Percentiles rank a stretch among this genome's conserved stretches.
These are phyloP conservation scores for Fusarium phyllophilum DNA, from an alignment of 2,329 filamentous ascomycete genomes.

Conservation along the genomic window DNA sequence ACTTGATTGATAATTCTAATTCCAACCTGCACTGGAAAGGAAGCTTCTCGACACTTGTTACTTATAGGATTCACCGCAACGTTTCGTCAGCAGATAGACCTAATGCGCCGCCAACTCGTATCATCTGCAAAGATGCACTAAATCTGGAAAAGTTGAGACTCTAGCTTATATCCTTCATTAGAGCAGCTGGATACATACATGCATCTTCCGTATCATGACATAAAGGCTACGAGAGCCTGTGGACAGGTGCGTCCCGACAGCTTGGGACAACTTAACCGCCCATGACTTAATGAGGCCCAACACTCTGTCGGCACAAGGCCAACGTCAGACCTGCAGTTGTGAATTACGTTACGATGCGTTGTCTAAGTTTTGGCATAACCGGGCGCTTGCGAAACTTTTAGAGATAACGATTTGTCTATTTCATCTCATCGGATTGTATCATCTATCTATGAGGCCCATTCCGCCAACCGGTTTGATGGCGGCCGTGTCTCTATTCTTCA, in stretches of 20 bases:
- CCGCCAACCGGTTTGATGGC: slow-evolving; percentile 7
- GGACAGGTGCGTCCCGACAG: not conserved
- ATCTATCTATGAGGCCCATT: slow-evolving; percentile 8
- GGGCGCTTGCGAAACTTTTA: slow-evolving; percentile 15
- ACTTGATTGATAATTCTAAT: not conserved
- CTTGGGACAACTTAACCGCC: slow-evolving; percentile 13
- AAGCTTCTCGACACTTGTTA: not conserved
- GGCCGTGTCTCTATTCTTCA: slow-evolving; percentile 18
- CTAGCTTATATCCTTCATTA: not conserved
- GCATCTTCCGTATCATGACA: not conserved
- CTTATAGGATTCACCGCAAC: slow-evolving; percentile 19
- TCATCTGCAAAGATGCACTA: not conserved
- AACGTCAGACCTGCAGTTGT: not conserved
- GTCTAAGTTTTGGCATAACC: not conserved
- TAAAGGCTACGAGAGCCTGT: not conserved
- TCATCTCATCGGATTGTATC: slow-evolving; percentile 16
- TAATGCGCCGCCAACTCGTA: not conserved
- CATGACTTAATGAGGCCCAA: not conserved
- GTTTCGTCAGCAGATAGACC: slow-evolving; percentile 15
- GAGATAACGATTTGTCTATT: slow-evolving; percentile 28
- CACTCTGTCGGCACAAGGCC: not conserved
- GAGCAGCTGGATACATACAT: not conserved
- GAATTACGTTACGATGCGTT: not conserved
- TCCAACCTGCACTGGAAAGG: not conserved
- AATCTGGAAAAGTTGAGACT: not conserved